Percentiles rank a stretch among this genome's conserved stretches.
Conservation (phyloP, 2,329 filamentous ascomycete species). For the Cucurbitaria berberidis region DNA sequence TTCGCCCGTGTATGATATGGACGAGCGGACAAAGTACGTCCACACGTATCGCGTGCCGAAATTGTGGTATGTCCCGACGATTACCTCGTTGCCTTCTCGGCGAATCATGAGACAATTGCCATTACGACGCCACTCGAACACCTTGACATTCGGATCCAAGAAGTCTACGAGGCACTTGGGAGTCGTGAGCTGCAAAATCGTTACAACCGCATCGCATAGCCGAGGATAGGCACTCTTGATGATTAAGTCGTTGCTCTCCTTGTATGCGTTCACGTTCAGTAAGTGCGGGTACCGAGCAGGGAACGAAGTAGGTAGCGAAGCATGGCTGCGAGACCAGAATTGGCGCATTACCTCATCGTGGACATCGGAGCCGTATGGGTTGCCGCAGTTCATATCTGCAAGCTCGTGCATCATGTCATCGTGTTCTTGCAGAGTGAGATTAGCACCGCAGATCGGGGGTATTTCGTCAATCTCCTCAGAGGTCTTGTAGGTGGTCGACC, state of each 20-base stretch:
- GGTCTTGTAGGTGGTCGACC: neutral
- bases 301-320: neutral
- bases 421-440: neutral
- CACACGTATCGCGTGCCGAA: conserved; percentile 21
- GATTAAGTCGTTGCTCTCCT: conserved; percentile 5
- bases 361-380: conserved; percentile 9
- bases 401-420: conserved; percentile 12
- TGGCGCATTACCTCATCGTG: conserved; percentile 19
- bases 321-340: conserved; percentile 1
- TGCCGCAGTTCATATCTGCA: conserved; percentile 14
- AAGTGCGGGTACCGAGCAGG: conserved; percentile 17
- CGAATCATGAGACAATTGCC: conserved; percentile 20
- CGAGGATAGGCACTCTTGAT: conserved; percentile 14
- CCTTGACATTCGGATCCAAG: conserved; percentile 12
- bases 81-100: conserved; percentile 13
- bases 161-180: conserved; percentile 19
- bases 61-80: conserved; percentile 19
- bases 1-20: conserved; percentile 7
- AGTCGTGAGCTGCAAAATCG: conserved; percentile 13
- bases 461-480: neutral
- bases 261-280: conserved; percentile 13
- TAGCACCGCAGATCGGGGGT: neutral
- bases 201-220: conserved; percentile 24
- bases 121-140: conserved; percentile 25
- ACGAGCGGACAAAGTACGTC: conserved; percentile 16